Evolutionary conservation across 1,139 yeast genomes (phyloP).

Genomic region (Groenewaldozyma auringiensis): DNA sequence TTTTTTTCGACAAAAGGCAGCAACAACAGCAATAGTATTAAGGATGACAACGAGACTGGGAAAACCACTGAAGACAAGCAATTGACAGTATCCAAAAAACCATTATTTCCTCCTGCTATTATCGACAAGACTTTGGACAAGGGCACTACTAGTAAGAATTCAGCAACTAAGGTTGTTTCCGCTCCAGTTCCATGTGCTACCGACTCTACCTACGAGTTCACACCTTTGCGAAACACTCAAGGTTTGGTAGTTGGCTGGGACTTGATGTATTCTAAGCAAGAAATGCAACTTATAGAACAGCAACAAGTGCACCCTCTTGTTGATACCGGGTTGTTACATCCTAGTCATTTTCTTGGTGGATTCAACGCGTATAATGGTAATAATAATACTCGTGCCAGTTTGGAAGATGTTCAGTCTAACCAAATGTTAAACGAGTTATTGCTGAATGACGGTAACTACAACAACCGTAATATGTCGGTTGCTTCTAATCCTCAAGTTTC

Average conservation of each 20-base stretch:
- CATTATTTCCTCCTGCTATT: too few relatives aligned
- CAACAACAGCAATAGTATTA: too few relatives aligned
- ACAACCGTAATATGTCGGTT: too few relatives aligned
- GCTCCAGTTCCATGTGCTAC: conserved; percentile 26
- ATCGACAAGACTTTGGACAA: too few relatives aligned
- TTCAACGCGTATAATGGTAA: neutral
- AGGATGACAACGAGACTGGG: too few relatives aligned
- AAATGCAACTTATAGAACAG: neutral
- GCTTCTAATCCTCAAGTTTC: neutral
- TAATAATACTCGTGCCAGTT: neutral
- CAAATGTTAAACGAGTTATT: too few relatives aligned
- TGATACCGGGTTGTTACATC: too few relatives aligned
- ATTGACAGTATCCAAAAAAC: too few relatives aligned
- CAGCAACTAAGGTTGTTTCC: neutral
- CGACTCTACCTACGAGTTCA: conserved; percentile 19
- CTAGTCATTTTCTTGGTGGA: too few relatives aligned
- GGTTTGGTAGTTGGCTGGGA: conserved; percentile 26
- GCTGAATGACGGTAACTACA: neutral
- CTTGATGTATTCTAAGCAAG: conserved; percentile 6
- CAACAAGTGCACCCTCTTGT: too few relatives aligned
- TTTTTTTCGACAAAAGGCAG: too few relatives aligned
- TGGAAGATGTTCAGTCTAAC: neutral
- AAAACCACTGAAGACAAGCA: too few relatives aligned
- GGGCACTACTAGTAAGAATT: neutral
- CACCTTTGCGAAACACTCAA: conserved; percentile 19